These are phyloP conservation scores for Boletus pseudopeckii DNA, from an alignment of 768 basidiomycete species.

Conservation along the genomic window DNA sequence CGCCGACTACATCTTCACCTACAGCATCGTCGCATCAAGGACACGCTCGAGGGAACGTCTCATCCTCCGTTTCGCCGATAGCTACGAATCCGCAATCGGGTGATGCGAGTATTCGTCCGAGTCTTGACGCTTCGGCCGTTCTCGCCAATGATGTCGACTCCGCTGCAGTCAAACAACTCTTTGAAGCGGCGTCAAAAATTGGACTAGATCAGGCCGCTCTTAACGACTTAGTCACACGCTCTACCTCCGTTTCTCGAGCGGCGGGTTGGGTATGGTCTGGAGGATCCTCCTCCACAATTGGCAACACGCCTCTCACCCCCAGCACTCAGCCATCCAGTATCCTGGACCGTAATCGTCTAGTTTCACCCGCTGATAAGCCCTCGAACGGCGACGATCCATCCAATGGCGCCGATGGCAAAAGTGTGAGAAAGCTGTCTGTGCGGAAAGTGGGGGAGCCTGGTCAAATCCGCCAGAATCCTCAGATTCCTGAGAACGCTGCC, in stretches of 20 bases:
- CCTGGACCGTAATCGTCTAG: conserved; percentile 15
- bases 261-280: conserved; percentile 40
- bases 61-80: conserved; percentile 20
- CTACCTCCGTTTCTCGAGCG: conserved; percentile 59
- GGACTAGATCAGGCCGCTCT: conserved; percentile 72
- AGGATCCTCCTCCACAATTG: conserved; percentile 17
- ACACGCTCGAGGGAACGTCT: conserved; percentile 32
- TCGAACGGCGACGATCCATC: conserved; percentile 33
- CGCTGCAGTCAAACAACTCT: conserved; percentile 65
- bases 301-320: conserved; percentile 23
- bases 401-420: conserved; percentile 22
- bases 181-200: conserved; percentile 70
- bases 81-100: conserved; percentile 2
- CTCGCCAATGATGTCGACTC: conserved; percentile 37
- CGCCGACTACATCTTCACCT: conserved; percentile 35
- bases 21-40: conserved; percentile 34
- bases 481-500: conserved; percentile 39
- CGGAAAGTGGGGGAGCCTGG: conserved; percentile 23
- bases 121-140: conserved; percentile 24
- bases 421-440: conserved; percentile 28
- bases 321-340: conserved; percentile 11
- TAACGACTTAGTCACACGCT: conserved; percentile 68
- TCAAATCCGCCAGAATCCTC: conserved; percentile 31
- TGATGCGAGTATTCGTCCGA: conserved; percentile 20
- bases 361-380: conserved; percentile 23